Evolutionary conservation across 1,139 yeast species (phyloP), one percentile per base, ranked within the genome.

Genomic region (Taphrina deformans): DNA sequence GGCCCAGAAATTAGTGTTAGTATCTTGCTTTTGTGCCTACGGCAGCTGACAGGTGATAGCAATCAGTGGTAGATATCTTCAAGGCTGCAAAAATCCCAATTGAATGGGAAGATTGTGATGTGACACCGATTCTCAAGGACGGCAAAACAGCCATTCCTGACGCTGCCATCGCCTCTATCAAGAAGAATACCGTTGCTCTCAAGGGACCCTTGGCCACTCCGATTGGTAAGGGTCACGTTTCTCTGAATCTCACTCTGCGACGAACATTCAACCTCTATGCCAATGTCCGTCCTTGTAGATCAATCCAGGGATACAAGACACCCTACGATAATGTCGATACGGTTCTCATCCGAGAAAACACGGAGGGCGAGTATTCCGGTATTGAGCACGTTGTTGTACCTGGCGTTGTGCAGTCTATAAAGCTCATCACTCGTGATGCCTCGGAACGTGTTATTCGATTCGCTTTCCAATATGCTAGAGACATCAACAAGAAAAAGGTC

Each of bases 311-410:
- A 73, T 93, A 84, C 85, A 84, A 92, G 79, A 93, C 98, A 70
- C 96, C 97, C 59, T 93, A 92, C 81, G 88, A 89, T 73, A 83
- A 89, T 77, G 97, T 93, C 71, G 96, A 93, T 80, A 88, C 97
- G 70, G 97, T 93, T 62, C 83, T 93, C 76, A 91, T 93, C 78
- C 90, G 99, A 84, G 99, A 93, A 81, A 93, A 93, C 85, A 93
- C 99, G 73, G 99, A 93, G 81, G 99, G 98, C 80, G 99, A 93
- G 81, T 93, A 93, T 82, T 91, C 97, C 51, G 99, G 99, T 80
- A 92, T 93, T 73, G 99, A 93, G 82, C 99, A 93, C 82, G 88
- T 92, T 70, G 92, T 93, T 70, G 96, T 91, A 67, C 98, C 98
- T 70, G 99, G 99, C 75, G 98, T 93, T 66, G 98, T 93, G 66